Conservation (phyloP, 768 basidiomycete species). For the Russula sp. region DNA sequence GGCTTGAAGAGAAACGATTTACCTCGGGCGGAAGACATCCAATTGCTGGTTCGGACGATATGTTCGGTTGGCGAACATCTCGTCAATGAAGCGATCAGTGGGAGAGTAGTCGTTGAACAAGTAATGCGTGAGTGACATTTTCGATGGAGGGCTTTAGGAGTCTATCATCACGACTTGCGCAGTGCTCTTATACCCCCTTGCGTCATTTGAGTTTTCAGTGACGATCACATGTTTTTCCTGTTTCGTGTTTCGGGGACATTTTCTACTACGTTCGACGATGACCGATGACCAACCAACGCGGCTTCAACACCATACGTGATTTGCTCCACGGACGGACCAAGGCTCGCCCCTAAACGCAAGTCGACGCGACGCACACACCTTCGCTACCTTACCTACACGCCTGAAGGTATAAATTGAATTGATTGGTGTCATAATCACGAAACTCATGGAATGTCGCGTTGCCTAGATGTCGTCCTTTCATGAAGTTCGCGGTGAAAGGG, state of each 20-base stretch:
- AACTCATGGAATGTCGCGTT: no score
- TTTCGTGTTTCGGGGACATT: neutral
- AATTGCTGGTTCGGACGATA: conserved; percentile 21
- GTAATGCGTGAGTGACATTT: conserved; percentile 40
- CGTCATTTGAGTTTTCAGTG: neutral
- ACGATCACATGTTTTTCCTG: neutral
- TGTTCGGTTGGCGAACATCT: conserved; percentile 36
- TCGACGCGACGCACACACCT: no score
- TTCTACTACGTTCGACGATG: no score
- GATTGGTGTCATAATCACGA: no score
- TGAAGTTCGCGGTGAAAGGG: no score
- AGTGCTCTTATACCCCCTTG: neutral
- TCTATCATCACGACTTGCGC: neutral
- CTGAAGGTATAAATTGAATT: no score
- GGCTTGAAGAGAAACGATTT: neutral
- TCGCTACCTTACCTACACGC: no score
- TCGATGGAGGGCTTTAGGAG: neutral
- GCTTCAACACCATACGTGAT: no score
- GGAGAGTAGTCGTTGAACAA: conserved; percentile 43
- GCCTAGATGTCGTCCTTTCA: no score
- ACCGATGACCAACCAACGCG: no score
- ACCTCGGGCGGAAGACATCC: conserved; percentile 25
- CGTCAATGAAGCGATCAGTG: conserved; percentile 46
- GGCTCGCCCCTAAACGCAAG: neutral
- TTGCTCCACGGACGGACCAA: neutral